Percentiles rank a stretch among this genome's conserved stretches.
Evolutionary conservation across 306 rosid species (phyloP).

Genomic region (Vigna angularis): DNA sequence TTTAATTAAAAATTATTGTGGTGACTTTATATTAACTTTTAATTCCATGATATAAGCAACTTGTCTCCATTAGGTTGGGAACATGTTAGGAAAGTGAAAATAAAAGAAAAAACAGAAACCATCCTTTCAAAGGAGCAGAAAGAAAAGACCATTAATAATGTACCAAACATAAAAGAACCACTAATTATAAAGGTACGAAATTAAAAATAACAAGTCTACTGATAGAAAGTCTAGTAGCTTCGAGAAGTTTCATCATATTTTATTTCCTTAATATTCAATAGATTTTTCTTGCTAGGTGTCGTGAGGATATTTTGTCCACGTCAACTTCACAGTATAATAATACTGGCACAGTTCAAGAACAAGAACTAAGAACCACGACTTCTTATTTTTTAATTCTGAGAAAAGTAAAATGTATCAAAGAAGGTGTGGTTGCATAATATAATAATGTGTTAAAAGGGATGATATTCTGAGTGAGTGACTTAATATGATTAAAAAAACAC

Average conservation of each 20-base stretch:
- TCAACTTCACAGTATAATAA: constrained; percentile 25
- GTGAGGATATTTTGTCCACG: neutral
- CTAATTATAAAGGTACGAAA: constrained; percentile 6
- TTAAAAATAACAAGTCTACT: neutral
- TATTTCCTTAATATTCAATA: neutral
- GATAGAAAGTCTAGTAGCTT: constrained; percentile 26
- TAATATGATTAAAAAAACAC: neutral
- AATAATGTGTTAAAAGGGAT: neutral
- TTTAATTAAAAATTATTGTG: neutral
- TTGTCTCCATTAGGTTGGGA: constrained; percentile 13
- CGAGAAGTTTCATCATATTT: neutral
- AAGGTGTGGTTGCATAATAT: neutral
- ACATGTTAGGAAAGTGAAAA: neutral
- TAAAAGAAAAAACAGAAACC: neutral
- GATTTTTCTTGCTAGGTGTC: neutral
- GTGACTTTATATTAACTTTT: neutral
- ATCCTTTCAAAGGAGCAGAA: neutral
- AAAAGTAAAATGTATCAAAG: neutral
- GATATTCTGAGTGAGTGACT: neutral
- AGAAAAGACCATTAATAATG: neutral
- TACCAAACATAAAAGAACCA: neutral
- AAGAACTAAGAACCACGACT: neutral
- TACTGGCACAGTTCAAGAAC: neutral
- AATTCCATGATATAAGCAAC: neutral
- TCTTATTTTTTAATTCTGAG: neutral